Evolutionary conservation across 1,139 yeast genomes (phyloP), one percentile per base, ranked within the genome.

Genomic region (Yamadazyma diddensiae): DNA sequence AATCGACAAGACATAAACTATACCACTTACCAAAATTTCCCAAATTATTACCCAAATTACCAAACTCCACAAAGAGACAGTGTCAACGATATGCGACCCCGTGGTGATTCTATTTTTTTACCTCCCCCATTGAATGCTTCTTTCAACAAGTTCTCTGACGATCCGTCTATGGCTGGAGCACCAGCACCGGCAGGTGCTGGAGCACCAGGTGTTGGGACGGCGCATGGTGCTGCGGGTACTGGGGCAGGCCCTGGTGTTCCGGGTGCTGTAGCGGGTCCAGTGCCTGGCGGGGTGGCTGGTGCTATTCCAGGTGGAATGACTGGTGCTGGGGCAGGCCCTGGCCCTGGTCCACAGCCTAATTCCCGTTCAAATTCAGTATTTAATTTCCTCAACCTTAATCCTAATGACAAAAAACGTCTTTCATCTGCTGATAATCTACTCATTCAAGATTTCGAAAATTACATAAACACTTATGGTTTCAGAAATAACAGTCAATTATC

Each of bases 381-480:
- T 47, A 63, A 63, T 16, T 20, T 28, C 15, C 21, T 28, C 16
- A 26, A 21, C n/a, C 18, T 28, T 15, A 24, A 28, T 38, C 58
- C 67, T 7, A 49, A 64, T 16, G 65, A 68, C 22, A 71, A 68
- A 21, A 36, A 36, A 24, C 23, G 35, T 2, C 21, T 28, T 6
- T 32, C 35, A 3, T 28, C 31, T 6, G 30, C 36, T 3, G 39
- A 36, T 14, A 54, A 61, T 20, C 58, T 57, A 17, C 51, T 61
- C 12, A 35, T 58, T 9, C 67, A 61, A 35, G 77, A 70, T 37
- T 58, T 72, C 36, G 78, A 73, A 37, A 61, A 52, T 26, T 62
- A 41, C 27, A 33, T 46, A 17, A 45, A 42, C 23, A 21, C 38
- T 5, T 30, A 31, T 23, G 25, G 29, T 8, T 30, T 30, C 17